Evolutionary conservation across 2,329 filamentous ascomycete species (phyloP).

Genomic region (Cordyceps tenuipes): DNA sequence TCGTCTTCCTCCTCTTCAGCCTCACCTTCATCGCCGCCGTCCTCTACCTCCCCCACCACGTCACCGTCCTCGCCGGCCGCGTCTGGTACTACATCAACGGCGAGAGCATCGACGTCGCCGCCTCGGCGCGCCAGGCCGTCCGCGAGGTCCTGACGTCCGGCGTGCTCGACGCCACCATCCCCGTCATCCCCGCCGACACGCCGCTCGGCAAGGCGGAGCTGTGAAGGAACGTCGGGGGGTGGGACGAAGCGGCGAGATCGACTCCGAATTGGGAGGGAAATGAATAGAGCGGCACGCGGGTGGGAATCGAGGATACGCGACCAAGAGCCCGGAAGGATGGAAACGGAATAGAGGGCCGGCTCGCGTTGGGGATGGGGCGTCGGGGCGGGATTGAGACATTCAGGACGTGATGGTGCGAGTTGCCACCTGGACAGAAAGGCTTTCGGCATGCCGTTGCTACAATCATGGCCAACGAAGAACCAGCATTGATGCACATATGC

Average conservation of each 20-base stretch:
- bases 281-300: background rate
- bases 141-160: conserved; percentile 19
- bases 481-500: background rate
- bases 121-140: conserved; percentile 25
- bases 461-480: background rate
- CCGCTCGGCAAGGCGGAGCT: conserved; percentile 26
- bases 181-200: conserved; percentile 18
- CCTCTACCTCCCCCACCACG: conserved; percentile 89
- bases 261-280: background rate
- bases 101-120: conserved; percentile 51
- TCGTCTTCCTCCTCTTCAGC: conserved; percentile 82
- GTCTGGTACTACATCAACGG: conserved; percentile 94
- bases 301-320: background rate
- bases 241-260: too few species aligned
- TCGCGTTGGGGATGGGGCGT: too few species aligned
- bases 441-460: background rate
- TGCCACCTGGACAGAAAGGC: background rate
- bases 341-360: background rate
- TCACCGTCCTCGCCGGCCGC: conserved; percentile 72
- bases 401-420: background rate
- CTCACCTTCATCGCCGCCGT: conserved; percentile 80
- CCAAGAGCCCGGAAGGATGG: background rate
- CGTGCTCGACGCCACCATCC: conserved; percentile 20
- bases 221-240: conserved; percentile 14
- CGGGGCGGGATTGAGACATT: background rate